Conservation (phyloP, 2,329 filamentous ascomycete genomes). For the Pseudocercospora macadamiae region DNA sequence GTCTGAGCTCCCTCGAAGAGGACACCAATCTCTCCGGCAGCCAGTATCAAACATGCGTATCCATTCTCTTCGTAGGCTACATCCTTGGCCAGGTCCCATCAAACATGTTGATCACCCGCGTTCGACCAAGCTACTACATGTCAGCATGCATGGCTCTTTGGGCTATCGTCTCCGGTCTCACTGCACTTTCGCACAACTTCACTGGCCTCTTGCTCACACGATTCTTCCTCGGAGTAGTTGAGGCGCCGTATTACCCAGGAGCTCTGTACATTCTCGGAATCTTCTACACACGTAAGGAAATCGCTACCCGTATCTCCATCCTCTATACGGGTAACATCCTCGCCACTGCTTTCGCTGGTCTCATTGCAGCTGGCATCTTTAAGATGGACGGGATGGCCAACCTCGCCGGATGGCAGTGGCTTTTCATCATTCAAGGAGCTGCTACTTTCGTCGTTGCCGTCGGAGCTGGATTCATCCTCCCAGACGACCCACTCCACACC, state of each 20-base stretch:
- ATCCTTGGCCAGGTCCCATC: constrained; percentile 47
- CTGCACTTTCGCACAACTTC: constrained; percentile 30
- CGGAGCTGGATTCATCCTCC: constrained; percentile 62
- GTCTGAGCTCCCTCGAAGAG: constrained; percentile 41
- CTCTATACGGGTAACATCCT: constrained; percentile 56
- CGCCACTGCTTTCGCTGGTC: constrained; percentile 70
- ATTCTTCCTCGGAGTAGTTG: constrained; percentile 25
- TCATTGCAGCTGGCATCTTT: constrained; percentile 61
- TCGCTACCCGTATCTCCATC: constrained; percentile 72
- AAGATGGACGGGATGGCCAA: constrained; percentile 62
- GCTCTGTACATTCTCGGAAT: constrained; percentile 66
- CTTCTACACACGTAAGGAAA: constrained; percentile 74
- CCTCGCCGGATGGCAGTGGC: constrained; percentile 57
- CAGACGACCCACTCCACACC: constrained; percentile 63
- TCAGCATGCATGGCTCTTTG: constrained; percentile 40
- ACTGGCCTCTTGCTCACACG: constrained; percentile 30
- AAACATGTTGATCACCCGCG: constrained; percentile 45
- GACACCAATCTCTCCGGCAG: constrained; percentile 47
- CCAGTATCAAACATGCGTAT: constrained; percentile 45
- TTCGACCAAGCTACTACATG: constrained; percentile 49
- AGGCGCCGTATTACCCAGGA: constrained; percentile 35
- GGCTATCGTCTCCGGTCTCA: constrained; percentile 34
- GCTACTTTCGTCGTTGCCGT: constrained; percentile 66
- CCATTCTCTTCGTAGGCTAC: constrained; percentile 41
- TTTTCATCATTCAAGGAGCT: constrained; percentile 69